Evolutionary conservation across 2,329 filamentous ascomycete genomes (phyloP), one percentile per base, ranked within the genome.

Genomic region (Colletotrichum neosansevieriae): DNA sequence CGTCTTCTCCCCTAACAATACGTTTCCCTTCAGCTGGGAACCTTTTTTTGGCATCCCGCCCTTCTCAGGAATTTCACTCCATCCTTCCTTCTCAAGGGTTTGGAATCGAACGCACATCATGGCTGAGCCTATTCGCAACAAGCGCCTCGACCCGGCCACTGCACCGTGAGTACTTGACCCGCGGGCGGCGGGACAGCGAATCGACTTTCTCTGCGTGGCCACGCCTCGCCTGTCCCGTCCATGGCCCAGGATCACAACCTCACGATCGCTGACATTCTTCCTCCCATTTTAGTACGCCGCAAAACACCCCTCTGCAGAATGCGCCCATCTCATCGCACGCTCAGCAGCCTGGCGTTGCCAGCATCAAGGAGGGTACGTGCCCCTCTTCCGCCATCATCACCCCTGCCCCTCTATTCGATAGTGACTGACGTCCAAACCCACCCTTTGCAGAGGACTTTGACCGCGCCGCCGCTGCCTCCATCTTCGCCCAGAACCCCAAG

Each of bases 321-420:
- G 96, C 97, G 74, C 96, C 96, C 73, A 98, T 99, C 83, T 97
- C 94, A 61, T 98, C 95, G 71, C 95, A 96, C 82, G 96, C 97
- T 75, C 94, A 97, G 84, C 94, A 97, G 84, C 96, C 96, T 71
- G 93, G 92, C 73, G 91, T 99, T 72, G 86, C 93, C 73, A 98
- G 94, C 82, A 98, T 99, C 85, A 96, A 95, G 82, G 96, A 99
- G 90, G 96, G 96, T 98, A 84, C 81, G 88, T 85, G 45, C 44
- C 49, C 38, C 36, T 62, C 63, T 66, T 61, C 36, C n/a, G 36
- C 51, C 34, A 19, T 4, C 36, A 24, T 53, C 12, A 53, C 54
- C 50, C 49, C 32, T 53, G 11, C 53, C 56, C 61, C 44, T 65
- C 59, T 58, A 69, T 70, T 54, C 73, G 64, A 70, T 57, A 64